Evolutionary conservation across 805 yeast species (phyloP), one percentile per base, ranked within the genome.

Genomic region (Myxozyma mucilagina): DNA sequence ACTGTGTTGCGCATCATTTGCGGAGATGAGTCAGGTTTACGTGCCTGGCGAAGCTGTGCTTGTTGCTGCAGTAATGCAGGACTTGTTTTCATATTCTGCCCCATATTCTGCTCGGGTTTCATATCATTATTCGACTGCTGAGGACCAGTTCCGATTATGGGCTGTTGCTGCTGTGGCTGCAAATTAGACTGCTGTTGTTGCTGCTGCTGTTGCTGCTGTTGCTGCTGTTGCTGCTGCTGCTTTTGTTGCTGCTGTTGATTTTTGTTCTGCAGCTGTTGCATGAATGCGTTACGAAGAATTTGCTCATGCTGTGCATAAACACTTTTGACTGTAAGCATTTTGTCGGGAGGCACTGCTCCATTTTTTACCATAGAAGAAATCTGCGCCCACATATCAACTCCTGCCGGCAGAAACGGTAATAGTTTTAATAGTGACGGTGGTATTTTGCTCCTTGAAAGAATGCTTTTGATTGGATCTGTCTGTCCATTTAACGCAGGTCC

Each of bases 341-440:
- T 82, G 38, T 84, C 80, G 6, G 82, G 80, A 1, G 88, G 84
- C 43, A 89, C 74, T 61, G 83, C 77, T 61, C 83, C 84, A 64
- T 82, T 80, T 65, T 83, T 82, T 47, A 84, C 74, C 67, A 85
- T 80, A 45, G 85, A 87, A 72, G 85, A 83, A 34, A 90, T 84
- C 70, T 85, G 89, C 24, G 84, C 82, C 97, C 97, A 91, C 6
- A 96, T 89, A 67, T 82, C 86, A 34, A 86, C 86, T 53, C 85
- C 87, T 13, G 86, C 86, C 0, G 97, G 97, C 38, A 90, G 77
- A 50, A 82, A 86, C 9, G 96, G 96, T 50, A 90, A 81, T 68
- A 83, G 83, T 56, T 81, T 78, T 20, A 90, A 74, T 31, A 90
- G 72, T 1, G 84, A 82, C 14, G 82, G 82, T 0, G 96, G 96